Base-by-base conservation (phyloP, 371 early-diverging fungal genomes). In the Apophysomyces ossiformis region DNA sequence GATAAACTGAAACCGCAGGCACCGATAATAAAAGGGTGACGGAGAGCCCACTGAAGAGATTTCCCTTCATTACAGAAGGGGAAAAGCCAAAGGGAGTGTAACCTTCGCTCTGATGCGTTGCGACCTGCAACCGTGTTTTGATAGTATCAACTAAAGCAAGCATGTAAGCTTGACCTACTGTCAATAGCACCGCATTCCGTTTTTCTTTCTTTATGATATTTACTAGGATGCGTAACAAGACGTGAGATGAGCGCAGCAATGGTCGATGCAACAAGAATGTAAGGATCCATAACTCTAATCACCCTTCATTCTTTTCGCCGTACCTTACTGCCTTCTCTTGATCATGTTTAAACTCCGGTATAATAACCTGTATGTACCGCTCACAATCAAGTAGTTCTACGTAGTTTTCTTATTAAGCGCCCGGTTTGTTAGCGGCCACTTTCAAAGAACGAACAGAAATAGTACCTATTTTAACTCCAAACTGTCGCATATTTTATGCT, bases 1-100 rank as follows among this genome's bases (percentile, higher is more conserved):
- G 81, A 69, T 93, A 93, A 5, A 90, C 82, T 2, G 90, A 85
- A 4, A 92, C 69, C 5, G 91, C 94, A 7, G 95, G 95, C 0
- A 89, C 90, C 18, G 86, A 83, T 58, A 95, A 86, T 4, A 79
- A 37, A 13, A 93, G 69, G 1, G 95, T 85, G 16, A 93, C 82
- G 9, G 90, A 84, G 16, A 95, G 64, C 0, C 95, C 95, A 38
- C 84, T 78, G 61, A 89, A 89, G 4, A 87, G 71, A 39, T 70
- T 61, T 35, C 76, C 47, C 46, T 62, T 32, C 41, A 44, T 57
- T 32, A 11, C 21, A 8, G 18, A 26, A 21, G 43, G 54, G 13
- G 36, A 7, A 16, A 37, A 21, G 26, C 15, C 35, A 36, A 26
- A 7, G 62, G 61, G 50, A 70, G 65, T n/a, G 60, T 16, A 26